Evolutionary conservation across 164 flowering plant genomes (phyloP), one percentile per base, ranked within the genome.

Genomic region (Vitis cinerea): DNA sequence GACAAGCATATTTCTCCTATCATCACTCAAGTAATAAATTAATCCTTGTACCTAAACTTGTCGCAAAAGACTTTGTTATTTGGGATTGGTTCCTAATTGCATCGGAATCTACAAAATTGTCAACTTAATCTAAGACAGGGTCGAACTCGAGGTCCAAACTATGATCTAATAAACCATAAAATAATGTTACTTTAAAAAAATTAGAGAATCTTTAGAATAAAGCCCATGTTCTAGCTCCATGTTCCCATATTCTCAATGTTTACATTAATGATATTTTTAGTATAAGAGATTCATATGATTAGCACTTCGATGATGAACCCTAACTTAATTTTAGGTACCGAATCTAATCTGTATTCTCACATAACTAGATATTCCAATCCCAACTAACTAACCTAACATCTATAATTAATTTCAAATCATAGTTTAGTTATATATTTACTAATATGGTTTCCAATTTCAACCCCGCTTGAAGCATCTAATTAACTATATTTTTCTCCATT

Each of bases 341-440:
- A 69, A 61, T 69, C 65, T 61, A 62, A 61, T 69, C 65, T 52
- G 65, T 30, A 61, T 69, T 53, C 16, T 61, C 17, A n/a, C 59
- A 60, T 67, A 27, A 17, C 19, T 67, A 49, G 19, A 68, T 50
- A 68, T 48, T 57, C 53, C 47, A 44, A 44, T 5, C 44, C 4
- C 53, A 44, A 67, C 70, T 58, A 67, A 56, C 70, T 58, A 67
- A 56, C 70, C 61, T 16, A 67, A 61, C 12, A 6, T 17, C 47
- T 6, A 3, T 67, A 8, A 10, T 37, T n/a, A 0, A 27, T 12
- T 37, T 47, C 70, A 52, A 48, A 52, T 37, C 71, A 60, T 52
- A 60, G 23, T 50, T 48, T 30, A 37, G 63, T 67, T 19, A 0
- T 37, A 37, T 37, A 37, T 37, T 37, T 37, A 37, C 5, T 37